Evolutionary conservation across 176 grass and related monocot species (phyloP), one percentile per base, ranked within the genome.

Genomic region (Lolium perenne): DNA sequence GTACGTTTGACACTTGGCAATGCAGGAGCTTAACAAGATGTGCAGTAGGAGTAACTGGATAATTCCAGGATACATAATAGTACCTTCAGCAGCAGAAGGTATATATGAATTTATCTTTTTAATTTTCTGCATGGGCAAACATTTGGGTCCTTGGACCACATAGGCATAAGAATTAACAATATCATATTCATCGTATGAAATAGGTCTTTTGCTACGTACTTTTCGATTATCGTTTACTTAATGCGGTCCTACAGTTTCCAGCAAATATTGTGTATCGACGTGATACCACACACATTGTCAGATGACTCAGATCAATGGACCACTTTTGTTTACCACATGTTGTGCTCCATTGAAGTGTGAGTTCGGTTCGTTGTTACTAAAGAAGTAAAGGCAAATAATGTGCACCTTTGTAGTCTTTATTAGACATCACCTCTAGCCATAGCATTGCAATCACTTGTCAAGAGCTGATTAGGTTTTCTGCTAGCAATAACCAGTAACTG

Each of bases 1-100:
- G 71, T 80, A 43, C 55, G 54, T 14, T 86, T 86, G 48, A 88
- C 56, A 86, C 49, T 38, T 49, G 56, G 9, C 22, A 18, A 12
- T 90, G 71, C 91, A 90, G 91, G 87, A 92, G 22, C 78, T 92
- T 77, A 85, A 90, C 50, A 63, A 66, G 23, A 84, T 89, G 67
- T 92, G 91, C 84, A 64, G 46, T 64, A 71, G 81, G 38, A 84
- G 76, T 23, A 82, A 87, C 57, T 92, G 91, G 91, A 85, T 82
- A 60, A 77, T 69, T 60, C 91, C 85, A 72, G 87, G 85, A 90
- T 90, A 93, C 58, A 74, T 10, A 22, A 72, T 90, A 38, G 38
- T 87, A 61, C 85, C 91, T 82, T 93, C 85, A 63, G 65, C 73
- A 49, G 38, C 49, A 14, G 47, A 77, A 82, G 91, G 91, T 92